Evolutionary conservation across 768 basidiomycete species (phyloP), one percentile per base, ranked within the genome.

Genomic region (Favolaschia claudopus): DNA sequence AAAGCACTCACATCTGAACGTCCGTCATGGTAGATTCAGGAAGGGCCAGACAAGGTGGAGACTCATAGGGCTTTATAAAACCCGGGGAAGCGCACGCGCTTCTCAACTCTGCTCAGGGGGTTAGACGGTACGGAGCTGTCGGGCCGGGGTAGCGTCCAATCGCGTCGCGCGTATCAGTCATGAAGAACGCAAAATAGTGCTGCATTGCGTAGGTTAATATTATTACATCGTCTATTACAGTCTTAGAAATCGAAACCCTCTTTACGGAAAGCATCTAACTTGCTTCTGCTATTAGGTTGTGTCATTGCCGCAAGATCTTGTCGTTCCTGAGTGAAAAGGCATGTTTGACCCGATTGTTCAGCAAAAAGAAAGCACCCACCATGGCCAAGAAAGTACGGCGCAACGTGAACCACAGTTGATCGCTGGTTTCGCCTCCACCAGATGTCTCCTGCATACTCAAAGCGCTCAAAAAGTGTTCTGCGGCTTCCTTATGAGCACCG

Each of bases 391-490:
- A 85, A 10, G 92, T 86, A 38, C 95, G 84, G 57, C 92, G 83
- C 24, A 99, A 82, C 28, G 96, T 98, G 51, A 85, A 82, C 97
- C 95, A 98, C 29, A 99, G 78, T 63, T 94, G 91, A 54, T 90
- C 86, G 58, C 91, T 94, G 44, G 88, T 91, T 67, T 86, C 88
- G 55, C 81, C 87, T n/a, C n/a, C n/a, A 57, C 78, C 85, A 1
- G 83, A 84, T 9, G 85, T 75, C 66, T 91, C 88, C 66, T 96
- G 95, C 69, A 95, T 79, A 13, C 83, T 83, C 34, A 97, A 76
- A 0, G 93, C 95, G 60, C 91, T 89, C 48, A 97, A 78, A 70
- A 97, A 92, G 74, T 99, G 97, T 66, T 99, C 97, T 5, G 94
- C 93, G 1, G 97, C 96, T 77, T 99, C 97, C 69, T 92, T 89